Conservation (phyloP, 176 grass and related monocot genomes). For the Thinopyrum elongatum region DNA sequence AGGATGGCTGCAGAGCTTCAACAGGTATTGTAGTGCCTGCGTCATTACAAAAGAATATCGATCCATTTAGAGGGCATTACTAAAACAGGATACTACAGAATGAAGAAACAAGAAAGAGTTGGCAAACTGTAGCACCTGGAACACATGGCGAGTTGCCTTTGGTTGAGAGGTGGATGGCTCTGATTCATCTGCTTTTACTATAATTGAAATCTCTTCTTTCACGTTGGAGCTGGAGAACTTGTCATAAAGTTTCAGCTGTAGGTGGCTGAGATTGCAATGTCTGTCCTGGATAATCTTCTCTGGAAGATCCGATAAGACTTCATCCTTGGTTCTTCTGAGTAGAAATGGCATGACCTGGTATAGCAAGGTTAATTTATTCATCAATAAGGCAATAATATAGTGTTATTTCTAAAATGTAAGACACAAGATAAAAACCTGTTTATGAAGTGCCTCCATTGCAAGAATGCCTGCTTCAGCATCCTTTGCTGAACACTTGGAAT, state of each 20-base stretch:
- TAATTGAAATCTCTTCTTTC: conserved; percentile 83
- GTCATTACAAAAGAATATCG: conserved; percentile 25
- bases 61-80: background rate
- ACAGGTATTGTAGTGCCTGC: conserved; percentile 85
- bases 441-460: conserved; percentile 99
- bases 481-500: conserved; percentile 98
- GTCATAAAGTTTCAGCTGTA: conserved; percentile 97
- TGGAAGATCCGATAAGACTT: conserved; percentile 97
- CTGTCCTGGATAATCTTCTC: conserved; percentile 99
- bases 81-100: background rate
- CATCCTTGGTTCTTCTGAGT: conserved; percentile 95
- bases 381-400: background rate
- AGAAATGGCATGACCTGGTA: conserved; percentile 98
- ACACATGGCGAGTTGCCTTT: conserved; percentile 93
- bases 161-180: conserved; percentile 51
- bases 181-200: conserved; percentile 67
- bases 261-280: conserved; percentile 76
- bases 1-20: conserved; percentile 97
- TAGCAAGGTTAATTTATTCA: conserved; percentile 23
- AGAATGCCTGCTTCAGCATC: conserved; percentile 99
- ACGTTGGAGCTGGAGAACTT: conserved; percentile 85
- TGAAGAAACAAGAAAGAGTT: background rate
- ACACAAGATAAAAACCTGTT: conserved; percentile 61
- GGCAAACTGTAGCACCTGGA: conserved; percentile 61
- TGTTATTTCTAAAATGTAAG: background rate